phyloP scores from a whole-genome alignment of 331 rosid genomes.

The Pyrus hybrid region DNA sequence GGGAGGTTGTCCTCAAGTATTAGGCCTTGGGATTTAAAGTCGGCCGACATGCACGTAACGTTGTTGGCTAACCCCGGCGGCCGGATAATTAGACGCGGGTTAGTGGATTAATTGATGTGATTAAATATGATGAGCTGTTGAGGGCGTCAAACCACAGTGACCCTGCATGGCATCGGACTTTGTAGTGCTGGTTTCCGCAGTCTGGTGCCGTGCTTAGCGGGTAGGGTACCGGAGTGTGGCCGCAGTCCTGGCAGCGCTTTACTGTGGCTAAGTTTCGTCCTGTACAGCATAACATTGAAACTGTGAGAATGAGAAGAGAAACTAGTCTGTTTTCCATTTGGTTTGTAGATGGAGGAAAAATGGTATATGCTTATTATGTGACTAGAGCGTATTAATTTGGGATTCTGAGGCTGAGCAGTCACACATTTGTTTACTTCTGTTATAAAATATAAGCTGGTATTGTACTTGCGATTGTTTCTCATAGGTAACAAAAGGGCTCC shows the following conservation, averaged over 20 bases:
- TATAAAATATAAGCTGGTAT: background rate
- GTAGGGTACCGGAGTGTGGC: conserved; percentile 29
- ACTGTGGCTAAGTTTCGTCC: background rate
- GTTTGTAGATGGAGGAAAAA: background rate
- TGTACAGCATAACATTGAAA: conserved; percentile 6
- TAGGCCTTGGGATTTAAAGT: conserved; percentile 21
- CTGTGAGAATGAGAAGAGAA: background rate
- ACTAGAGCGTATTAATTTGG: background rate
- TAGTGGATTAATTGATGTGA: conserved; percentile 15
- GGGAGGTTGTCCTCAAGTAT: conserved; percentile 27
- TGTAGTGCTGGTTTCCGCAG: conserved; percentile 33
- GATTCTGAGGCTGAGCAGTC: background rate
- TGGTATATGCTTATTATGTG: background rate
- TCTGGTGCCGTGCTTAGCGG: conserved; percentile 39
- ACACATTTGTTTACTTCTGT: background rate
- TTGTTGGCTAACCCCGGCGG: conserved; percentile 3
- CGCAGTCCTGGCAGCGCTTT: conserved; percentile 22
- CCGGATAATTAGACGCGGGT: conserved; percentile 11
- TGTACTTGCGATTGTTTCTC: background rate
- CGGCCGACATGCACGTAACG: conserved; percentile 23
- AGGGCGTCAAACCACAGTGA: conserved; percentile 29
- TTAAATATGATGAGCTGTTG: conserved; percentile 23
- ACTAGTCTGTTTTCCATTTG: background rate
- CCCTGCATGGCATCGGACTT: conserved; percentile 28
- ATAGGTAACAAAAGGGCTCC: background rate